Conservation (phyloP, 2,329 filamentous ascomycete genomes). For the Chrysoporthe cubensis region DNA sequence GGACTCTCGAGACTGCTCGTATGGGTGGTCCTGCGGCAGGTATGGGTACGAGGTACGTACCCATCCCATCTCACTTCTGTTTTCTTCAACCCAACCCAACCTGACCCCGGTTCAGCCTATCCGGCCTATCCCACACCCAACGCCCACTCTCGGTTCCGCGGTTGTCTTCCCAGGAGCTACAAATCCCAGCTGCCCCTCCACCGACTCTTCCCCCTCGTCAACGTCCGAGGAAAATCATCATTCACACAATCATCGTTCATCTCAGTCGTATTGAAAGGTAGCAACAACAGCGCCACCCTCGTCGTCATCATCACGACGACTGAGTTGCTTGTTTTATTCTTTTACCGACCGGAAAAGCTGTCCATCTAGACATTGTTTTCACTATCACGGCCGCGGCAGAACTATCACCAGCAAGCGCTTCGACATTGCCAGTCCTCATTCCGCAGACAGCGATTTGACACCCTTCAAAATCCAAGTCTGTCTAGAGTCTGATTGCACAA, state of each 20-base stretch:
- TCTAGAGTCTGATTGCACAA: neutral
- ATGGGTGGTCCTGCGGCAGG: neutral
- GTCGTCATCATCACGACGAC: slow-evolving; percentile 8
- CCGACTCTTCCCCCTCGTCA: slow-evolving; percentile 23
- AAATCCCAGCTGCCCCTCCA: slow-evolving; percentile 30
- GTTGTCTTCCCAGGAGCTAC: slow-evolving; percentile 27
- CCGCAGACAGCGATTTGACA: slow-evolving; percentile 4
- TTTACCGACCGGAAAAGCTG: slow-evolving; percentile 3
- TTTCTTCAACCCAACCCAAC: slow-evolving; percentile 21
- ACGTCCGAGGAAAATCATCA: slow-evolving; percentile 22
- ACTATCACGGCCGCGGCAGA: neutral
- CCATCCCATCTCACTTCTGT: slow-evolving; percentile 8
- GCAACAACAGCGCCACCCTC: slow-evolving; percentile 7
- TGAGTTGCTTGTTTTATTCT: slow-evolving; percentile 10
- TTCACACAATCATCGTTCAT: slow-evolving; percentile 12
- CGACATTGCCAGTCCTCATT: neutral
- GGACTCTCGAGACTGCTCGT: neutral
- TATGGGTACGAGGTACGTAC: slow-evolving; percentile 17
- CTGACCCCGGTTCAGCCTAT: slow-evolving; percentile 25
- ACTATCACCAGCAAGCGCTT: neutral
- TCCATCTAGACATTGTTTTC: slow-evolving; percentile 9
- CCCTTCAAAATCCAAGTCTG: slow-evolving; percentile 7
- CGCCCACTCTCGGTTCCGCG: slow-evolving; percentile 21
- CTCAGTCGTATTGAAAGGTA: slow-evolving; percentile 5
- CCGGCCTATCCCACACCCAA: slow-evolving; percentile 23